Percentiles rank a stretch among this genome's conserved stretches.
phyloP scores from a whole-genome alignment of 768 basidiomycete species.

The Agrocybe praecox region DNA sequence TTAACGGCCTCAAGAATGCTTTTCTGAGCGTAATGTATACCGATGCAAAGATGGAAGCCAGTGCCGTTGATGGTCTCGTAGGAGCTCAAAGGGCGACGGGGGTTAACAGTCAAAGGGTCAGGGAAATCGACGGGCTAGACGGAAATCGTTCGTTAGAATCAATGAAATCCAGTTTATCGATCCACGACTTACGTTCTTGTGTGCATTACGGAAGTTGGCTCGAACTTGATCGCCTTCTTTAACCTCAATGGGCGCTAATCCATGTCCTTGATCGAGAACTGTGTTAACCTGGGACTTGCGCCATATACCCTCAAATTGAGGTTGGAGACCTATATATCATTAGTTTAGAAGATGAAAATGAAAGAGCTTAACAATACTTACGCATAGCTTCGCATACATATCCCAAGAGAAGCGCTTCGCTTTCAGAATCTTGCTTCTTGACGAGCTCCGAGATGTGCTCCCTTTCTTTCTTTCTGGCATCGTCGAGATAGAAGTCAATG shows the following conservation, averaged over 20 bases:
- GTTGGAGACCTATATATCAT: slow-evolving; percentile 32
- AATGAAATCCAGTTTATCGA: not conserved
- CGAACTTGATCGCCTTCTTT: slow-evolving; percentile 43
- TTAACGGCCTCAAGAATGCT: slow-evolving; percentile 46
- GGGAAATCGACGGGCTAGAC: slow-evolving; percentile 7
- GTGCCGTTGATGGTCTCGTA: slow-evolving; percentile 22
- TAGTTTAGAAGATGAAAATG: not conserved
- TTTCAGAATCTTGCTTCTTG: slow-evolving; percentile 28
- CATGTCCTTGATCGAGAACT: slow-evolving; percentile 36
- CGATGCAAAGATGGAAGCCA: slow-evolving; percentile 45
- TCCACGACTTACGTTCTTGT: slow-evolving; percentile 36
- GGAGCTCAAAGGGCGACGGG: not conserved
- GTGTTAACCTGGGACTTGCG: slow-evolving; percentile 33
- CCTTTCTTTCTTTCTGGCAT: slow-evolving; percentile 38
- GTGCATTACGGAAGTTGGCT: slow-evolving; percentile 43
- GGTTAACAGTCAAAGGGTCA: slow-evolving; percentile 3
- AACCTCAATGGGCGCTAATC: slow-evolving; percentile 32
- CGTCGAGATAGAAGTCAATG: slow-evolving; percentile 56
- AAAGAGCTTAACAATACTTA: slow-evolving; percentile 23
- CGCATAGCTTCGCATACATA: slow-evolving; percentile 57
- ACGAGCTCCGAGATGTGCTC: slow-evolving; percentile 39
- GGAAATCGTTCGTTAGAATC: not conserved
- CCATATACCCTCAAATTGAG: slow-evolving; percentile 45
- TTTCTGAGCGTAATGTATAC: slow-evolving; percentile 34
- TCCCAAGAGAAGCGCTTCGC: slow-evolving; percentile 40